Base-by-base conservation (phyloP, 495 filamentous ascomycete species). In the Podospora fimiseda region DNA sequence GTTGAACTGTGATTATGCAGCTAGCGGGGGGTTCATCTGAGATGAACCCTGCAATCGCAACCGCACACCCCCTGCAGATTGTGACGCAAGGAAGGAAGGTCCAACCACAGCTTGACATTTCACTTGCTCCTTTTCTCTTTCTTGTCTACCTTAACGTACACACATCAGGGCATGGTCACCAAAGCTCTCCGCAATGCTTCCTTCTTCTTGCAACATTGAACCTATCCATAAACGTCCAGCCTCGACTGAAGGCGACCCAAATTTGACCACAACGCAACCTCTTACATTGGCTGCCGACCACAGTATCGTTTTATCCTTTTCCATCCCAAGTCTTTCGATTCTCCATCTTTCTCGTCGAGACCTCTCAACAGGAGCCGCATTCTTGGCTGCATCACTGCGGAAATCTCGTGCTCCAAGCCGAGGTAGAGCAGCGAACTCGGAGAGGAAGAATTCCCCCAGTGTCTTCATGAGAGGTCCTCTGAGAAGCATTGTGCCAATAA, bases 221-320 rank as follows among this genome's bases (percentile, higher is more conserved):
- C 76, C 74, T 53, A 81, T 65, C 75, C 75, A 81, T 6, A 62
- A 51, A 36, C 77, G 65, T 20, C 69, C 75, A 24, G 66, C 74
- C 60, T 81, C 77, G 14, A 80, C 74, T 8, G 65, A 73, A 19
- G 70, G 66, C 8, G 78, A 69, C 9, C 78, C 77, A 63, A 96
- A 93, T 71, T 96, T 98, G 20, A 96, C 85, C 18, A 96, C 75
- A 8, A 91, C 83, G 58, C 89, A 95, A 1, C 89, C 89, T 7
- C 91, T 78, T 22, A 95, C 82, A 30, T 77, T 78, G 19, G 90
- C 86, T 14, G 88, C 90, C 18, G 90, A 95, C 89, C 91, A 98
- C 0, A 94, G 74, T 6, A 92, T 63, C 46, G 77, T 75, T 49
- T 80, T 74, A 18, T 69, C 65, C 54, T 71, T 74, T 67, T 86